Evolutionary conservation across 1,284 basidiomycete species (phyloP), one percentile per base, ranked within the genome.

Genomic region (Cutaneotrichosporon curvatum): DNA sequence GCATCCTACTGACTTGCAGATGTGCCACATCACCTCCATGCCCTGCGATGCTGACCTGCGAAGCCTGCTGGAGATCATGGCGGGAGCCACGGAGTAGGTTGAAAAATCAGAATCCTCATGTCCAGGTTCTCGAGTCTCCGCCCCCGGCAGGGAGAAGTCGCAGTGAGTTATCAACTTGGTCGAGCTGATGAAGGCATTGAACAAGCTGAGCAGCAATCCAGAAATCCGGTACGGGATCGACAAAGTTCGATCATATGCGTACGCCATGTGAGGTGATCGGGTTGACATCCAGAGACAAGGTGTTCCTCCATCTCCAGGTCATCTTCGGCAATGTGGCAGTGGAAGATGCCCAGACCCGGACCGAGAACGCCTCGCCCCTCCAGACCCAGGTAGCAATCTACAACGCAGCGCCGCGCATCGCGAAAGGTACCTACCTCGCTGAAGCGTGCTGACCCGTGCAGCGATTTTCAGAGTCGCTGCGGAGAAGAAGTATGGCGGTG

Each of bases 281-380:
- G n/a, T n/a, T n/a, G n/a, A n/a, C n/a, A 15, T 48, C 25, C 7
- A 65, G 66, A 9, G 68, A 72, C 53, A 72, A 72, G 53, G 68
- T 72, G 3, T 70, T 67, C 45, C 50, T 72, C 2, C 50, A 63
- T 9, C 47, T 71, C 2, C 71, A 73, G 50, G 53, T 61, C 11
- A 45, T 44, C n/a, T 62, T 67, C 37, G 68, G 54, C 7, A 61
- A 65, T 25, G 51, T 69, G 19, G 47, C 53, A n/a, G 37, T 65
- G n/a, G 62, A 63, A 3, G 47, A 55, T 6, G 56, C 51, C 22
- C 48, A 43, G 12, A 44, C 25, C 35, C 61, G 56, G 33, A 59
- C 56, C 5, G 63, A 61, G 40, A 56, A 55, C 33, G 41, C 51
- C 4, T 58, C 64, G 3, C 51, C 57, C 0, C 30, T 55, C 3